Conservation (phyloP, 2,329 filamentous ascomycete genomes). For the Stachybotrys chlorohalonatus region DNA sequence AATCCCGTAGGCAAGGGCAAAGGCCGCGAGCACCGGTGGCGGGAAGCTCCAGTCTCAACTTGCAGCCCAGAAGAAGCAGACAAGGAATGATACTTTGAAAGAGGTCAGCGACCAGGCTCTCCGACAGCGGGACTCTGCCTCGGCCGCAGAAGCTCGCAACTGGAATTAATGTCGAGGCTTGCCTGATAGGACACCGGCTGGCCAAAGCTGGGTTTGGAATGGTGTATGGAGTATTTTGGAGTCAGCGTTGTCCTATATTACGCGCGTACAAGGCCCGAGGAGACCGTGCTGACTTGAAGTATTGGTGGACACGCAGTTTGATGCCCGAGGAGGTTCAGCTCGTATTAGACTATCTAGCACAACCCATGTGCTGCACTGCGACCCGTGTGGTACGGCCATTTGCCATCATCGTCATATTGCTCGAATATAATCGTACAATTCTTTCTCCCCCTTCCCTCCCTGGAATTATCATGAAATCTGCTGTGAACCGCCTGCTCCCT, state of each 20-base stretch:
- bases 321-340: too few species aligned
- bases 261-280: neutral
- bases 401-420: too few species aligned
- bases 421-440: too few species aligned
- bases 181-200: neutral
- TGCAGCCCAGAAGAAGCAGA: constrained; percentile 67
- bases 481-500: too few species aligned
- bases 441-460: too few species aligned
- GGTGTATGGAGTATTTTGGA: neutral
- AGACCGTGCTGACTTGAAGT: neutral
- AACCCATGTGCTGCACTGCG: too few species aligned
- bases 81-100: constrained; percentile 56
- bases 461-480: too few species aligned
- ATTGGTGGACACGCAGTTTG: neutral
- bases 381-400: too few species aligned
- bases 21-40: constrained; percentile 45
- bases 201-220: neutral
- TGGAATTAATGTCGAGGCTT: constrained; percentile 17
- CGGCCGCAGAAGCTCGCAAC: constrained; percentile 28
- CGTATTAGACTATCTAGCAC: too few species aligned
- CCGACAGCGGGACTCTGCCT: constrained; percentile 58
- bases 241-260: neutral
- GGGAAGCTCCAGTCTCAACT: constrained; percentile 66
- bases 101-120: constrained; percentile 59
- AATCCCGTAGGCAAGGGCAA: constrained; percentile 52